phyloP scores from a whole-genome alignment of 2,329 filamentous ascomycete genomes.

The Metarhizium sp. region DNA sequence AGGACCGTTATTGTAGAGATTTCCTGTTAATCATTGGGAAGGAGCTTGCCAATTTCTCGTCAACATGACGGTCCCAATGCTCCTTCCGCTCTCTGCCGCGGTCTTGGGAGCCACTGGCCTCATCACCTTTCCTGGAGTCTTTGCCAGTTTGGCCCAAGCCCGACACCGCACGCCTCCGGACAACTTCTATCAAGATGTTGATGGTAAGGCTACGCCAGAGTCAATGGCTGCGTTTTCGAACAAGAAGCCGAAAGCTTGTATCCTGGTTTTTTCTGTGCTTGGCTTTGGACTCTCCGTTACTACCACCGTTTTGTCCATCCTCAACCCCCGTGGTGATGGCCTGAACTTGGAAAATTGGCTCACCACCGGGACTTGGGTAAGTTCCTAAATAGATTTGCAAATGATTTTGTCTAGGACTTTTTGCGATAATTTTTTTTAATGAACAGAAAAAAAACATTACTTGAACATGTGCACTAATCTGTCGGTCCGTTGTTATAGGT shows the following conservation, averaged over 20 bases:
- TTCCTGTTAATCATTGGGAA: background rate
- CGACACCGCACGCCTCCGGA: constrained; percentile 27
- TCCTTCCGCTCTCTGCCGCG: constrained; percentile 20
- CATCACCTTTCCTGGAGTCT: constrained; percentile 27
- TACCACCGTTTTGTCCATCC: constrained; percentile 42
- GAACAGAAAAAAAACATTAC: no score
- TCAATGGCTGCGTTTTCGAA: constrained; percentile 54
- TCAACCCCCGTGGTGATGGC: constrained; percentile 23
- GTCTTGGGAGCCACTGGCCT: constrained; percentile 26
- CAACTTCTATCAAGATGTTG: constrained; percentile 55
- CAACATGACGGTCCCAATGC: constrained; percentile 5
- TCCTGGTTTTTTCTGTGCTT: constrained; percentile 42
- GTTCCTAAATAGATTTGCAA: constrained; percentile 16
- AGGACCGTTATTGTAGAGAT: constrained; percentile 1
- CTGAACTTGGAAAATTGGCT: constrained; percentile 51
- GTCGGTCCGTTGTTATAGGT: constrained; percentile 23
- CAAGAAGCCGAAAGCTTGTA: constrained; percentile 42
- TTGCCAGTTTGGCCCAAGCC: constrained; percentile 23
- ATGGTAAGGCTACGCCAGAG: constrained; percentile 59
- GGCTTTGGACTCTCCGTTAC: constrained; percentile 49
- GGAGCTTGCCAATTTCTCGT: background rate
- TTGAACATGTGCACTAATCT: background rate
- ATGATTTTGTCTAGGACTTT: background rate
- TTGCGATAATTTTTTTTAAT: background rate
- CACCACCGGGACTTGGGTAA: constrained; percentile 52